These are phyloP conservation scores for Hericium alpestre DNA, from an alignment of 768 basidiomycete genomes.

Conservation along the genomic window DNA sequence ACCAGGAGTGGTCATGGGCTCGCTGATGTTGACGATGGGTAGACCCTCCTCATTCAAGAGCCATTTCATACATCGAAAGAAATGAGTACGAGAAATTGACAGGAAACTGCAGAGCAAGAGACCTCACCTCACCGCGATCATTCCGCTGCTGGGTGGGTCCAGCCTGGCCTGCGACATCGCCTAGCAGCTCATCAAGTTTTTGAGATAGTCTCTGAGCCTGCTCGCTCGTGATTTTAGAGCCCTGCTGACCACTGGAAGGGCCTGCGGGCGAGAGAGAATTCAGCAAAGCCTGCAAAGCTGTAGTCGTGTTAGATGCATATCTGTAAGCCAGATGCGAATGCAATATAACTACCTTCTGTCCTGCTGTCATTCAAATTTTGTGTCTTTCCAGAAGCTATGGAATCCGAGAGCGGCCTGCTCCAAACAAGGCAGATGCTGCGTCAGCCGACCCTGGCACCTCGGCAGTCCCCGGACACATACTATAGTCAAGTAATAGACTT, in stretches of 20 bases:
- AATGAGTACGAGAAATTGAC: neutral
- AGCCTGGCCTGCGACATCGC: conserved; percentile 23
- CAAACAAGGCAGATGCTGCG: too few relatives aligned
- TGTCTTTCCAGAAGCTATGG: neutral
- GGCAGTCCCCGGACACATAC: too few relatives aligned
- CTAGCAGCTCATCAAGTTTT: conserved; percentile 50
- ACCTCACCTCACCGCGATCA: conserved; percentile 56
- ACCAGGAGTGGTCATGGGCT: conserved; percentile 26
- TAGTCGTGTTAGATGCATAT: neutral
- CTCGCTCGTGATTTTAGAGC: conserved; percentile 31
- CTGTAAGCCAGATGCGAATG: neutral
- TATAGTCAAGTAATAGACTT: too few relatives aligned
- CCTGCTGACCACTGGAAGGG: neutral
- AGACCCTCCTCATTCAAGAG: conserved; percentile 68
- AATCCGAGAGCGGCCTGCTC: too few relatives aligned
- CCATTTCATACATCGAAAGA: conserved; percentile 27
- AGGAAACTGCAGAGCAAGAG: conserved; percentile 4
- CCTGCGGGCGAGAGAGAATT: conserved; percentile 23
- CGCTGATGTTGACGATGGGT: conserved; percentile 69
- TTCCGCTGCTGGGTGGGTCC: conserved; percentile 29
- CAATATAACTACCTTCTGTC: neutral
- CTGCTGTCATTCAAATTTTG: neutral
- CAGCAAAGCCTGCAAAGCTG: conserved; percentile 30
- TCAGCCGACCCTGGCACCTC: too few relatives aligned
- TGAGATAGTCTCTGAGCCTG: conserved; percentile 45